Conservation (phyloP, 1,284 basidiomycete species). For the Cryptococcus wingfieldii region DNA sequence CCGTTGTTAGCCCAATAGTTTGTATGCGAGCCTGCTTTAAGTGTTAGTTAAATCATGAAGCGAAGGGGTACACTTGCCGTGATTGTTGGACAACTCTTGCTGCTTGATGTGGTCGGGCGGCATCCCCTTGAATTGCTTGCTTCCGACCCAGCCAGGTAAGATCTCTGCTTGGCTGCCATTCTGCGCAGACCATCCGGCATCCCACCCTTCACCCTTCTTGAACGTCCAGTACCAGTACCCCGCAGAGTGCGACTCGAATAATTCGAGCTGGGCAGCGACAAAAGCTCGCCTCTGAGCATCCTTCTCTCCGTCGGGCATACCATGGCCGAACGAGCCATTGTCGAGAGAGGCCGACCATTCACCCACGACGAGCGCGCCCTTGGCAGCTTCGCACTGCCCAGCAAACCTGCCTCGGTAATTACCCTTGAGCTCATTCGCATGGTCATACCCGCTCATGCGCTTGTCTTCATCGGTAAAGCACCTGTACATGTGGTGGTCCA, state of each 20-base stretch:
- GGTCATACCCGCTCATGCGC: slow-evolving; percentile 57
- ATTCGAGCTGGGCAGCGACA: slow-evolving; percentile 62
- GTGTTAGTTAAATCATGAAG: neutral
- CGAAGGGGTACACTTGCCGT: slow-evolving; percentile 47
- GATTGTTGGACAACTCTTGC: slow-evolving; percentile 47
- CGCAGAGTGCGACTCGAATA: slow-evolving; percentile 63
- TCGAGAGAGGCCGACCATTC: slow-evolving; percentile 82
- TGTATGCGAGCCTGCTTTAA: slow-evolving; percentile 53
- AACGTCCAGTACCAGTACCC: slow-evolving; percentile 89
- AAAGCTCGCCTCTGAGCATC: slow-evolving; percentile 56
- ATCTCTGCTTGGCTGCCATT: slow-evolving; percentile 65
- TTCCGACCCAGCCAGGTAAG: slow-evolving; percentile 56
- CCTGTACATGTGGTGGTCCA: slow-evolving; percentile 83
- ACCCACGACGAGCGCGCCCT: slow-evolving; percentile 67
- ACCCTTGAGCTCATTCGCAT: slow-evolving; percentile 50
- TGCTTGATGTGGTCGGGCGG: slow-evolving; percentile 46
- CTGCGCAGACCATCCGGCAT: slow-evolving; percentile 71
- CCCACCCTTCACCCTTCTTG: slow-evolving; percentile 66
- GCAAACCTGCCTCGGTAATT: slow-evolving; percentile 22
- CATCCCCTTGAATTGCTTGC: slow-evolving; percentile 23
- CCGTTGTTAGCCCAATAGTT: slow-evolving; percentile 58
- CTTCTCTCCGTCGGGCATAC: slow-evolving; percentile 51
- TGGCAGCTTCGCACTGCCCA: slow-evolving; percentile 33
- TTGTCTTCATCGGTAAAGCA: slow-evolving; percentile 59
- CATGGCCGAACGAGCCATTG: slow-evolving; percentile 57